A percentile compares a stretch with the other conserved stretches of the same genome.
Conservation (phyloP, 371 early-diverging fungal genomes). For the Saksenaea oblongispora region DNA sequence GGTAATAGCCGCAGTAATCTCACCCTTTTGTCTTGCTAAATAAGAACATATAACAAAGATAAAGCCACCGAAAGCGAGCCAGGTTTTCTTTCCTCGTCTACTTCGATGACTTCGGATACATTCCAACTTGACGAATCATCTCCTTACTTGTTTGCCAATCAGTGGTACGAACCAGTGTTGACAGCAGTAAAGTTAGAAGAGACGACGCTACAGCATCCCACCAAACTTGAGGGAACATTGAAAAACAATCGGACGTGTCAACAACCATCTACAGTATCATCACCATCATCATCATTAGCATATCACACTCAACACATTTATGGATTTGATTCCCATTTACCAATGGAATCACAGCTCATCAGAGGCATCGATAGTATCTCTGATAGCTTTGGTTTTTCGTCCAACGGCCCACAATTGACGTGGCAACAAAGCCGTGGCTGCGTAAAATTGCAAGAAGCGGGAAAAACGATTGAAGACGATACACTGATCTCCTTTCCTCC, state of each 20-base stretch:
- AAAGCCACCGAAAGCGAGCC: background rate
- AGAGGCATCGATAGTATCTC: background rate
- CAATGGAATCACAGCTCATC: background rate
- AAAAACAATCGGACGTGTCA: background rate
- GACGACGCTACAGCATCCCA: background rate
- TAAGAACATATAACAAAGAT: background rate
- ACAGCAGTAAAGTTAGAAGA: background rate
- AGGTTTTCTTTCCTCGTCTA: background rate
- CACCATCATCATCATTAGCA: background rate
- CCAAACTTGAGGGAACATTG: background rate
- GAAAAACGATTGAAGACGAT: background rate
- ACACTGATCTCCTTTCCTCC: background rate
- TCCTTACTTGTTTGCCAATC: background rate
- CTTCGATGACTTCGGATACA: background rate
- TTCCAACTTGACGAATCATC: background rate
- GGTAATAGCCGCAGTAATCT: background rate
- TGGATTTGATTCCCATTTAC: background rate
- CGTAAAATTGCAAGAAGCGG: background rate
- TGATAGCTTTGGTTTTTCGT: background rate
- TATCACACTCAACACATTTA: background rate
- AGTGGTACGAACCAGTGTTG: background rate
- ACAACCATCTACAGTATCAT: background rate
- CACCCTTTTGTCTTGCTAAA: background rate
- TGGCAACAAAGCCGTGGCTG: background rate
- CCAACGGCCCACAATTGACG: background rate